Conservation (phyloP, 257 asterid genomes). For the Thymus mandschuricus region DNA sequence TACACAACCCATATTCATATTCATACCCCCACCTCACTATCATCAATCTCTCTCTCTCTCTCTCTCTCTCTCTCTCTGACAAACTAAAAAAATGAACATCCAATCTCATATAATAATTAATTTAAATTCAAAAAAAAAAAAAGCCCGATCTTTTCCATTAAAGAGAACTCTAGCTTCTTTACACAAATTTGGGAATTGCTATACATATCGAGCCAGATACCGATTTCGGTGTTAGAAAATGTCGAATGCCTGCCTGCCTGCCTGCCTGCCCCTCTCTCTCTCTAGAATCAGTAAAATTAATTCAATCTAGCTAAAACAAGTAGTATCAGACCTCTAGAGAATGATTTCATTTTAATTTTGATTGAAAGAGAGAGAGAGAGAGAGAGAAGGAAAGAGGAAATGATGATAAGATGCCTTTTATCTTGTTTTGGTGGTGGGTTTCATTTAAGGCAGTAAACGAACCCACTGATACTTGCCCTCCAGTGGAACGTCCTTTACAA, state of each 20-base stretch:
- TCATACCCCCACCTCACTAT: constrained; percentile 31
- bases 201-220: constrained; percentile 43
- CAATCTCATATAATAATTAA: too few species aligned
- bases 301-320: constrained; percentile 7
- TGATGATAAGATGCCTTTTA: constrained; percentile 42
- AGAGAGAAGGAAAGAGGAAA: constrained; percentile 16
- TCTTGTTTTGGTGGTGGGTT: constrained; percentile 29
- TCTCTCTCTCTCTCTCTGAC: constrained; percentile 33
- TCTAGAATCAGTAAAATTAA: constrained; percentile 27
- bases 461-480: constrained; percentile 88
- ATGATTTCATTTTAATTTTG: neutral
- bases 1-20: constrained; percentile 30
- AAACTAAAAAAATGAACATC: constrained; percentile 1
- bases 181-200: constrained; percentile 50
- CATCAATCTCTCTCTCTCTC: constrained; percentile 24
- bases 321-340: too few species aligned
- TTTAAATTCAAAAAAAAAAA: neutral
- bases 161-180: constrained; percentile 47
- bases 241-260: constrained; percentile 15
- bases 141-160: constrained; percentile 22
- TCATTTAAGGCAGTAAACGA: constrained; percentile 57
- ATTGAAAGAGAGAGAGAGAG: neutral
- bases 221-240: constrained; percentile 32
- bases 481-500: constrained; percentile 75
- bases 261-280: neutral